Conservation (phyloP, 2,329 filamentous ascomycete genomes). For the Mycogone perniciosa region DNA sequence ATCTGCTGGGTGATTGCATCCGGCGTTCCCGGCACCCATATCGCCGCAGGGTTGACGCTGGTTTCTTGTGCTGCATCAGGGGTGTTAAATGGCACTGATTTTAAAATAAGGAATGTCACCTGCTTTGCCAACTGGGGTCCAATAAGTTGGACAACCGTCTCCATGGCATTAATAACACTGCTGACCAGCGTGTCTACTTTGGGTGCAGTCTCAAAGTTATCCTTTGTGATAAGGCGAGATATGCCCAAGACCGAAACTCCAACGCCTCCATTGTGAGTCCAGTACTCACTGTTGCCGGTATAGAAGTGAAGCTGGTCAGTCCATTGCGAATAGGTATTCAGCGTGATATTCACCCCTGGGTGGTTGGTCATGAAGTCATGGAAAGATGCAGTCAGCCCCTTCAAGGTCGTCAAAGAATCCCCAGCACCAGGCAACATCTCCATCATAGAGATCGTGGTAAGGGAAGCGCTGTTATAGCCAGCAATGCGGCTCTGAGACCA, state of each 20-base stretch:
- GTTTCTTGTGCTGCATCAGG: constrained; percentile 1
- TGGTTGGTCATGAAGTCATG: background rate
- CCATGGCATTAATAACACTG: background rate
- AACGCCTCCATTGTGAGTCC: background rate
- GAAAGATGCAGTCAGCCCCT: background rate
- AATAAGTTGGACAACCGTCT: background rate
- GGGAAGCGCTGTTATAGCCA: background rate
- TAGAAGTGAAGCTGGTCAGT: background rate
- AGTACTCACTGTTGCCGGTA: background rate
- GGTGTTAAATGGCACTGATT: constrained; percentile 1
- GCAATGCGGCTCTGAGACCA: background rate
- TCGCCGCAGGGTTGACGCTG: constrained; percentile 1
- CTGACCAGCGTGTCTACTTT: background rate
- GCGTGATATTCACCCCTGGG: constrained; percentile 1
- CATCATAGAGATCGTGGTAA: background rate
- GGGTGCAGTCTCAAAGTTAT: background rate
- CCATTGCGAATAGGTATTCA: background rate
- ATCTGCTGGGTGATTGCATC: background rate
- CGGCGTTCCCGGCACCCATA: background rate
- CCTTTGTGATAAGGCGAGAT: background rate
- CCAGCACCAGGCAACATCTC: constrained; percentile 3
- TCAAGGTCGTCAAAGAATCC: background rate
- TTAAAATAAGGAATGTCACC: background rate
- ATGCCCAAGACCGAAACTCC: background rate
- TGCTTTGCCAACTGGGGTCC: background rate